These are phyloP conservation scores for Ilyonectria robusta DNA, from an alignment of 2,329 filamentous ascomycete genomes.

Conservation along the genomic window DNA sequence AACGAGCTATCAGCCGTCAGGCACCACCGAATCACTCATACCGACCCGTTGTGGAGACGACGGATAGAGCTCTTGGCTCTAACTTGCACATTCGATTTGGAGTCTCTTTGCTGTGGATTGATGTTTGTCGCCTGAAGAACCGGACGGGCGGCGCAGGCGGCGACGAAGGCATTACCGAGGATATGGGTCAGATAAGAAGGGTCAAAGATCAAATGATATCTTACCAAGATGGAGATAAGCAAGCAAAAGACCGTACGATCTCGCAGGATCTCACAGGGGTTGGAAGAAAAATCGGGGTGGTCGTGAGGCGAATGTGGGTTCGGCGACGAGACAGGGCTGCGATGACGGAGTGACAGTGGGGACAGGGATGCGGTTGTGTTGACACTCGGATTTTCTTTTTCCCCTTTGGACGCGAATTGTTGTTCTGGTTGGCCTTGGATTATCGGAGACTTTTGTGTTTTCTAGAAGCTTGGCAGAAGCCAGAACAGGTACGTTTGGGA, in stretches of 20 bases:
- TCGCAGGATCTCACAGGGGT: slow-evolving; percentile 1
- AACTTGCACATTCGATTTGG: not conserved
- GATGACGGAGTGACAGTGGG: slow-evolving; percentile 1
- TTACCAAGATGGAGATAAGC: slow-evolving; percentile 8
- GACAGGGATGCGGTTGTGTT: not conserved
- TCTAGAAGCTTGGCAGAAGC: slow-evolving; percentile 16
- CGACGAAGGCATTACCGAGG: slow-evolving; percentile 17
- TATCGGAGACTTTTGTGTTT: not conserved
- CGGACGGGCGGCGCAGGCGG: slow-evolving; percentile 7
- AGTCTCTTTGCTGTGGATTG: not conserved
- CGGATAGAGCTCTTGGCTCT: not conserved
- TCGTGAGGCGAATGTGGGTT: slow-evolving; percentile 22
- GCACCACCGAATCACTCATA: not conserved
- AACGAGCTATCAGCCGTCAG: not conserved
- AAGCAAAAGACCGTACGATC: slow-evolving; percentile 7
- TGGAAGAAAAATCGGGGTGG: not conserved
- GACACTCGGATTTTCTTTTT: not conserved
- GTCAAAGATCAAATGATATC: slow-evolving; percentile 15
- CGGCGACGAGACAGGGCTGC: slow-evolving; percentile 3
- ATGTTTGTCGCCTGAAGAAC: not conserved
- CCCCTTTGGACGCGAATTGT: not conserved
- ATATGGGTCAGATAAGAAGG: slow-evolving; percentile 5
- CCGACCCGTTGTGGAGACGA: not conserved
- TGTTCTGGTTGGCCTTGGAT: not conserved
- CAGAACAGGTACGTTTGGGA: slow-evolving; percentile 7